These are phyloP conservation scores for Pyricularia pennisetigena DNA, from an alignment of 2,329 filamentous ascomycete species.

Conservation along the genomic window DNA sequence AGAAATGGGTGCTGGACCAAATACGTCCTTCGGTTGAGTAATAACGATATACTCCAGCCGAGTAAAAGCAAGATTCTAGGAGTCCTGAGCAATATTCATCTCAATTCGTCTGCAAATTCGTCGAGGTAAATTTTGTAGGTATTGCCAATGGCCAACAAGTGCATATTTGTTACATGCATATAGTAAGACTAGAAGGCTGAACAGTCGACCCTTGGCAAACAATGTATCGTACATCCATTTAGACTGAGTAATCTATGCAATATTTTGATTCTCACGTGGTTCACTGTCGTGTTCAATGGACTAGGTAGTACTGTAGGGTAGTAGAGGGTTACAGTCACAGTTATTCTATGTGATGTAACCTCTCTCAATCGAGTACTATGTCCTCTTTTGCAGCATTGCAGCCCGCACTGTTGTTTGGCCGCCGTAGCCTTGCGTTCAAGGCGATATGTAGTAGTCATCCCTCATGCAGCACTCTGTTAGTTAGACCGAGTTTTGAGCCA, in stretches of 20 bases:
- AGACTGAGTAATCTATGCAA: no score
- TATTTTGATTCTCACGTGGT: neutral
- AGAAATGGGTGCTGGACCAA: no score
- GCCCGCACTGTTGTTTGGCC: neutral
- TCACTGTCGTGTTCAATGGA: neutral
- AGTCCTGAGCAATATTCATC: no score
- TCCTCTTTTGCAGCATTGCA: neutral
- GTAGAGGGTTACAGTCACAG: neutral
- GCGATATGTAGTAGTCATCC: neutral
- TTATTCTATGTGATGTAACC: neutral
- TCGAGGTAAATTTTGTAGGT: no score
- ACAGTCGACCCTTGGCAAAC: neutral
- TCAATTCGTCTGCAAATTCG: no score
- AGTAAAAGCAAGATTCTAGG: no score
- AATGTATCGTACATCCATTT: neutral
- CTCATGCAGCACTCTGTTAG: neutral
- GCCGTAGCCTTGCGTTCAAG: neutral
- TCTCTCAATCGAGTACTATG: neutral
- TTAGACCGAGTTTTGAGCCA: neutral
- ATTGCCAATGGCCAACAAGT: neutral
- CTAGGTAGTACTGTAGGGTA: neutral
- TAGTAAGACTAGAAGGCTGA: neutral
- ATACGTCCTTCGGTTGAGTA: no score
- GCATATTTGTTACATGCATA: neutral
- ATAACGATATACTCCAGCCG: no score